These are phyloP conservation scores for Verticillium dahliae DNA, from an alignment of 2,329 filamentous ascomycete species.

Conservation along the genomic window DNA sequence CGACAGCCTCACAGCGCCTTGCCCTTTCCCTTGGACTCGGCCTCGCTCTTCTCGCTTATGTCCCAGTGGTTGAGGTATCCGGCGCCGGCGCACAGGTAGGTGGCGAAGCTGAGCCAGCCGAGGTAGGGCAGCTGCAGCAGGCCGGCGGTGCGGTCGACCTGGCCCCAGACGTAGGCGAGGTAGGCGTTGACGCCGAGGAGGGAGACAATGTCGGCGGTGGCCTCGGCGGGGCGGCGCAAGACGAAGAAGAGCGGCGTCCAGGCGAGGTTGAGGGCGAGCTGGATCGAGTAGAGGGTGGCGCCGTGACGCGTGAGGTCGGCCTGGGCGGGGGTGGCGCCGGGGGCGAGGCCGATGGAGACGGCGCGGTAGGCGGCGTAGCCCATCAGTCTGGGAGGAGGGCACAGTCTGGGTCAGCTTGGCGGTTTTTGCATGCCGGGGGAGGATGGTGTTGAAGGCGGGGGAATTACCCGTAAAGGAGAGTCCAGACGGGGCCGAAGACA, in stretches of 20 bases:
- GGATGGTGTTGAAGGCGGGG: not conserved
- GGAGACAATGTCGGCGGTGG: conserved; percentile 67
- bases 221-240: conserved; percentile 64
- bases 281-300: conserved; percentile 76
- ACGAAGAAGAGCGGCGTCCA: conserved; percentile 95
- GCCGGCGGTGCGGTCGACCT: conserved; percentile 65
- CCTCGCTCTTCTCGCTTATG: conserved; percentile 29
- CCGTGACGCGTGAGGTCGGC: conserved; percentile 56
- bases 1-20: conserved; percentile 7
- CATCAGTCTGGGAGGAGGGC: conserved; percentile 49
- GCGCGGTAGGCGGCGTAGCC: conserved; percentile 83
- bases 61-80: conserved; percentile 66
- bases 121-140: conserved; percentile 77
- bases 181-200: conserved; percentile 68
- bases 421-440: not conserved
- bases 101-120: conserved; percentile 80
- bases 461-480: conserved; percentile 50
- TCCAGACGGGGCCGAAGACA: conserved; percentile 62
- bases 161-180: conserved; percentile 68
- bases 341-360: conserved; percentile 54
- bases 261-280: conserved; percentile 75
- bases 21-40: conserved; percentile 15
- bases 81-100: conserved; percentile 69
- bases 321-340: conserved; percentile 45
- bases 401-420: not conserved